phyloP scores from a whole-genome alignment of 2,329 filamentous ascomycete species.

The Verticillium klebahnii region DNA sequence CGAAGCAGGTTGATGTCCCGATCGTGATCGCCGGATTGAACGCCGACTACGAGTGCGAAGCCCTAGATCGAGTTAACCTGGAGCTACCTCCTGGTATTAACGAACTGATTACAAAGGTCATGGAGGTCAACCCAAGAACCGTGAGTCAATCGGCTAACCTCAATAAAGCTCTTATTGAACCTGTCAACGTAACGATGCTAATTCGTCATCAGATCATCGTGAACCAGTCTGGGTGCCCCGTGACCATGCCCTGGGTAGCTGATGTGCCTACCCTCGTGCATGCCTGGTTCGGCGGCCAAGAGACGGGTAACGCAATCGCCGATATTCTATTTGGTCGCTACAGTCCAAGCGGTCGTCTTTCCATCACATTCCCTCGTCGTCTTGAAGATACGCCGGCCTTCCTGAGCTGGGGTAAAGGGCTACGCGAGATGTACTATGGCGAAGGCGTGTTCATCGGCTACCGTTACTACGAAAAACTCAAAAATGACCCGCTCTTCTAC shows the following conservation, averaged over 20 bases:
- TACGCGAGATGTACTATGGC: constrained; percentile 59
- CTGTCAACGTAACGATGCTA: neutral
- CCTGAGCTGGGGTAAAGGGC: constrained; percentile 61
- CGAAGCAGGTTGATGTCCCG: constrained; percentile 53
- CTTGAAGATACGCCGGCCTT: constrained; percentile 63
- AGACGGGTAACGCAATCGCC: constrained; percentile 16
- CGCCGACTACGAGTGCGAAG: constrained; percentile 14
- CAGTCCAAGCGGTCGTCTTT: constrained; percentile 59
- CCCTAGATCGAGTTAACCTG: neutral
- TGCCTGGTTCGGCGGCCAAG: constrained; percentile 14
- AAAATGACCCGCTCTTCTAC: constrained; percentile 50
- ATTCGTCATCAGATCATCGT: constrained; percentile 21
- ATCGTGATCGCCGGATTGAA: constrained; percentile 52
- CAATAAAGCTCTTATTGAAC: no score
- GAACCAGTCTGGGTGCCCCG: neutral
- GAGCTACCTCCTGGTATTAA: neutral
- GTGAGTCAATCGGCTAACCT: neutral
- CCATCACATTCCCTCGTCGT: constrained; percentile 61
- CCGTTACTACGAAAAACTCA: constrained; percentile 56
- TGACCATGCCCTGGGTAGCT: constrained; percentile 3
- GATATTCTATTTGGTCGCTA: constrained; percentile 18
- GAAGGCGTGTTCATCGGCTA: constrained; percentile 72
- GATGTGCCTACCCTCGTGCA: constrained; percentile 5
- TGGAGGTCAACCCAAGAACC: neutral
- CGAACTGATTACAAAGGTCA: neutral